These are phyloP conservation scores for Wickerhamiella brachini DNA, from an alignment of 805 yeast genomes.

Conservation along the genomic window DNA sequence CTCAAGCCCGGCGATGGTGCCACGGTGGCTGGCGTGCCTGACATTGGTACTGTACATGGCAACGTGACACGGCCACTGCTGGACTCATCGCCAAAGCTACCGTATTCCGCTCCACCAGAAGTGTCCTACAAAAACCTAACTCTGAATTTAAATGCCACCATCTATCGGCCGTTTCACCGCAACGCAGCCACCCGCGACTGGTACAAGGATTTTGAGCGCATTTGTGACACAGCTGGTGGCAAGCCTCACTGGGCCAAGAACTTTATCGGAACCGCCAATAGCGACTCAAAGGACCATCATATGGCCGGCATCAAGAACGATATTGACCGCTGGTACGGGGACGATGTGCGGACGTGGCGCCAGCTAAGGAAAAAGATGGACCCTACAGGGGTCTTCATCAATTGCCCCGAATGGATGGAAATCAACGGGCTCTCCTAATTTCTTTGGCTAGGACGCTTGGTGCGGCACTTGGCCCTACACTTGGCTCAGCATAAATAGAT, in stretches of 20 bases:
- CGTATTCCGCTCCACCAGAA: conserved; percentile 34
- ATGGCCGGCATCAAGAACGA: conserved; percentile 68
- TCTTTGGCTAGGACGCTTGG: too few species aligned
- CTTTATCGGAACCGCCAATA: conserved; percentile 48
- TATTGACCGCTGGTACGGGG: conserved; percentile 69
- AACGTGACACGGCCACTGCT: conserved; percentile 68
- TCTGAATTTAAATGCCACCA: conserved; percentile 80
- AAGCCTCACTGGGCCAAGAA: conserved; percentile 99
- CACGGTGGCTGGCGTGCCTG: conserved; percentile 4
- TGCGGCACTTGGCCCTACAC: too few species aligned
- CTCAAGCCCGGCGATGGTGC: conserved; percentile 1
- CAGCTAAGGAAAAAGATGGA: conserved; percentile 53
- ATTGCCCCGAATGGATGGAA: conserved; percentile 66
- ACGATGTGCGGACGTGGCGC: conserved; percentile 48
- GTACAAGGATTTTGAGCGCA: conserved; percentile 72
- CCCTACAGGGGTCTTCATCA: conserved; percentile 68
- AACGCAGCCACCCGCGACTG: conserved; percentile 59
- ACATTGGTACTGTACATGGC: conserved; percentile 66
- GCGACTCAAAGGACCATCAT: conserved; percentile 37
- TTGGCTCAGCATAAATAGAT: too few species aligned
- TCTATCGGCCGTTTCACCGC: conserved; percentile 83
- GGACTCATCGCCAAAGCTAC: conserved; percentile 63
- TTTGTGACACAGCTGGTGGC: conserved; percentile 68
- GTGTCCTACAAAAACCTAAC: conserved; percentile 67
- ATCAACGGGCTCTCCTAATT: conserved; percentile 44